Base-by-base conservation (phyloP, 306 rosid genomes). In the Casuarina cunninghamiana region DNA sequence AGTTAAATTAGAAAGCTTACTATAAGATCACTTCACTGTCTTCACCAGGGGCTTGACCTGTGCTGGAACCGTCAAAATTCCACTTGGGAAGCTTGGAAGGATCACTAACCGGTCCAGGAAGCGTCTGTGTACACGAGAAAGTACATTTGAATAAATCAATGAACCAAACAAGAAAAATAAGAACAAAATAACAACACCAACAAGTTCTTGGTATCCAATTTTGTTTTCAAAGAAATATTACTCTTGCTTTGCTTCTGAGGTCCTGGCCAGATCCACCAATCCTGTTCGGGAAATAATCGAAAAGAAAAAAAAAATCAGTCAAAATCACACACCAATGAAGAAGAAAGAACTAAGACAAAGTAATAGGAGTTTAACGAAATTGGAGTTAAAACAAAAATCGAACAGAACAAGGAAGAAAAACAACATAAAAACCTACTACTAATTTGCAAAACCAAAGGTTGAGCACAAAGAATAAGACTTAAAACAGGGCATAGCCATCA, bases 191-290 rank as follows among this genome's bases (percentile, higher is more conserved):
- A 42, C 35, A 43, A 37, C 6, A 42, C 41, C 12, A 67, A 5
- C 3, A 67, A 67, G 71, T 49, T 17, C 8, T 42, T 48, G 51
- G 51, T 46, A 11, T 16, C 0, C 3, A 16, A 16, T 16, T 67
- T 3, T 16, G 16, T 37, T 8, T 8, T 71, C 43, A 35, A 4
- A 60, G 26, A 77, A 75, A 48, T 76, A 62, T 78, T 89, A 92
- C 98, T 90, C 89, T 94, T 73, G 96, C 98, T 91, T 95, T 95
- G 94, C 99, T 91, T 90, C 99, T 85, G 57, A 93, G 0, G 75
- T 95, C 99, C 94, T 87, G 10, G 46, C 97, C 99, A 73, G 97
- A 91, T 73, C 99, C 99, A 84, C 99, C 99, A 53, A 95, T 75
- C 99, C 98, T 94, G 71, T 42, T 41, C 49, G 42, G 42, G 21